These are phyloP conservation scores for Elsinoe australis DNA, from an alignment of 2,329 filamentous ascomycete genomes.

Conservation along the genomic window DNA sequence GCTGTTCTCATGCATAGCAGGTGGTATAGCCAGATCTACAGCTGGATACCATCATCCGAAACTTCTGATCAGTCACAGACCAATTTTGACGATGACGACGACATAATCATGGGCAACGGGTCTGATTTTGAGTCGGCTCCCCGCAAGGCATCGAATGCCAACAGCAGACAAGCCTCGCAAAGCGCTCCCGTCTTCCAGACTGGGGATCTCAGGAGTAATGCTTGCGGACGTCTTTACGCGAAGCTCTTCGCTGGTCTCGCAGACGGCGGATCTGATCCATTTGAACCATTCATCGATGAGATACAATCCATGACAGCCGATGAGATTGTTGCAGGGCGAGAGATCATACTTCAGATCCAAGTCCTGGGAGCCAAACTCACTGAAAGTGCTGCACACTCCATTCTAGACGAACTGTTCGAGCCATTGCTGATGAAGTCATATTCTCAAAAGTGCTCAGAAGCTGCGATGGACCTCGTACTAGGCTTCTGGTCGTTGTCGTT, in stretches of 20 bases:
- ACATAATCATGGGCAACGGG: slow-evolving; percentile 1
- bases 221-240: slow-evolving; percentile 2
- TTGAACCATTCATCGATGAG: slow-evolving; percentile 11
- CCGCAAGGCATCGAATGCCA: neutral
- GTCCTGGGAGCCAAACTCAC: slow-evolving; percentile 24
- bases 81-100: slow-evolving; percentile 8
- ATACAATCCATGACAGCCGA: slow-evolving; percentile 19
- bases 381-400: slow-evolving; percentile 33
- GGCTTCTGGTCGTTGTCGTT: slow-evolving; percentile 59
- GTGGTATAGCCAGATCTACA: slow-evolving; percentile 11
- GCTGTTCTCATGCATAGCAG: neutral
- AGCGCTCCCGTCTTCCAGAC: neutral
- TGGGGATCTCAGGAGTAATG: neutral
- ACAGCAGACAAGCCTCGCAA: slow-evolving; percentile 9
- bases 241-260: slow-evolving; percentile 6
- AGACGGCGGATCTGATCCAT: neutral
- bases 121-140: slow-evolving; percentile 9
- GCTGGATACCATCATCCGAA: neutral
- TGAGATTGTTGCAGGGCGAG: slow-evolving; percentile 23
- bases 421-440: slow-evolving; percentile 43
- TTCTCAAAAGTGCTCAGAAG: slow-evolving; percentile 65
- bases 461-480: slow-evolving; percentile 59
- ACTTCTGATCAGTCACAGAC: neutral
- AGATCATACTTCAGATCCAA: slow-evolving; percentile 23
- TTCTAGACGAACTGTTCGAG: slow-evolving; percentile 44